Percentiles rank a stretch among this genome's conserved stretches.
These are phyloP conservation scores for Alternaria novae-zelandiae DNA, from an alignment of 2,329 filamentous ascomycete genomes.

Conservation along the genomic window DNA sequence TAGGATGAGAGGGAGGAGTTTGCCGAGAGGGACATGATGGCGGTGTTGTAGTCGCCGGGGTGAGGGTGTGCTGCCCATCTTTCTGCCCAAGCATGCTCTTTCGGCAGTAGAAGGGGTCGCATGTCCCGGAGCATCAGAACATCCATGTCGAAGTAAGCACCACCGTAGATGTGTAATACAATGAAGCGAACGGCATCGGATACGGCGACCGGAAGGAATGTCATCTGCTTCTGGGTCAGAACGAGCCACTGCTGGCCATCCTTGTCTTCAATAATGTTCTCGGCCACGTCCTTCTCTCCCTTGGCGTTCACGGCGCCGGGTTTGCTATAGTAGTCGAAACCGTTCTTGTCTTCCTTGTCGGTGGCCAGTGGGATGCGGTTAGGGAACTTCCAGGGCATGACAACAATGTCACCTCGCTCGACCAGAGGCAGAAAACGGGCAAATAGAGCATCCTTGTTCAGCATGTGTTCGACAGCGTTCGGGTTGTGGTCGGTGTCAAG, in stretches of 20 bases:
- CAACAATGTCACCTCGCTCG: slow-evolving; percentile 58
- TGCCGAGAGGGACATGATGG: slow-evolving; percentile 63
- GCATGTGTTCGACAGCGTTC: slow-evolving; percentile 59
- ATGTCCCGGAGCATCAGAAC: slow-evolving; percentile 62
- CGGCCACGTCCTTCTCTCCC: slow-evolving; percentile 55
- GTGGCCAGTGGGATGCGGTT: slow-evolving; percentile 59
- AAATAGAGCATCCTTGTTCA: slow-evolving; percentile 59
- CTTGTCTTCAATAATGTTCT: slow-evolving; percentile 59
- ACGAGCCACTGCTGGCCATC: slow-evolving; percentile 61
- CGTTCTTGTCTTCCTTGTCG: slow-evolving; percentile 56
- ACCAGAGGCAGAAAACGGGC: slow-evolving; percentile 61
- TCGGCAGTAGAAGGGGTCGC: slow-evolving; percentile 59
- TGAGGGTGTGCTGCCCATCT: slow-evolving; percentile 61
- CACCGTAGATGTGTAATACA: slow-evolving; percentile 61
- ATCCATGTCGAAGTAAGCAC: slow-evolving; percentile 64
- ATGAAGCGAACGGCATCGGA: slow-evolving; percentile 64
- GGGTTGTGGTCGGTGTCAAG: slow-evolving; percentile 61
- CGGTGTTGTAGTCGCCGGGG: slow-evolving; percentile 64
- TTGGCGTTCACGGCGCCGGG: slow-evolving; percentile 53
- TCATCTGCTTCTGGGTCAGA: slow-evolving; percentile 62
- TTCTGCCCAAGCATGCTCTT: slow-evolving; percentile 61
- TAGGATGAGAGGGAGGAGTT: slow-evolving; percentile 63
- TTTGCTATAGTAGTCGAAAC: slow-evolving; percentile 57
- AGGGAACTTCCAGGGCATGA: slow-evolving; percentile 63
- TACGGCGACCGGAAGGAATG: slow-evolving; percentile 64